Base-by-base conservation (phyloP, 192 early-diverging fungal species). In the Mycoemilia scoparia region DNA sequence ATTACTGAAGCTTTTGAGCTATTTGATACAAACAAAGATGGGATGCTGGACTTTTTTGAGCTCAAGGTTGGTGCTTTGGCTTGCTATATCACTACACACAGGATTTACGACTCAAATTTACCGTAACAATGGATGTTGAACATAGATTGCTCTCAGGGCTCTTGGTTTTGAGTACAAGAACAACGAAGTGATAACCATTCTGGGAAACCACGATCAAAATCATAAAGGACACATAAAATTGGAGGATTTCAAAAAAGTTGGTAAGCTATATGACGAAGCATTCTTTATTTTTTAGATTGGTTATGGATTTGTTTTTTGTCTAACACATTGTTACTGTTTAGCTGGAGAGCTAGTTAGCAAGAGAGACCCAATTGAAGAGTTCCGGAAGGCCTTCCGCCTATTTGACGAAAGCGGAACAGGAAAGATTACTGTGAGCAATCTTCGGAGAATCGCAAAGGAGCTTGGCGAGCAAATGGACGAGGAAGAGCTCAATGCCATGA, bases 101-200 rank as follows among this genome's bases (percentile, higher is more conserved):
- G n/a, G n/a, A n/a, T n/a, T n/a, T n/a, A n/a, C n/a, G n/a, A n/a
- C n/a, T n/a, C n/a, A 22, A 14, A n/a, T 56, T 21, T 20, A 6
- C 7, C 39, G 28, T 16, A 26, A n/a, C 14, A 26, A 8, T 29
- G 71, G 69, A 67, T 75, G n/a, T n/a, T n/a, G n/a, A n/a, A n/a
- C n/a, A n/a, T n/a, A n/a, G n/a, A n/a, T n/a, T 0, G 81, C 83
- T 17, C 77, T 87, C 76, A 54, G 77, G 20, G 83, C 83, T 6
- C 59, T 87, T 4, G 84, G 84, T 2, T 87, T 87, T 57, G 75
- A 85, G 36, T 61, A 62, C n/a, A 84, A 80, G 49, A 85, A 85
- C 41, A 52, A 71, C 21, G 84, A 87, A 29, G 71, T 85, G 7
- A 36, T 85, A 13, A 78, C 73, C 27, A 66, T 84, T 12, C 36